A percentile compares a stretch with the other conserved stretches of the same genome.
phyloP scores from a whole-genome alignment of 164 flowering plant genomes.

The Dillenia suffruticosa region DNA sequence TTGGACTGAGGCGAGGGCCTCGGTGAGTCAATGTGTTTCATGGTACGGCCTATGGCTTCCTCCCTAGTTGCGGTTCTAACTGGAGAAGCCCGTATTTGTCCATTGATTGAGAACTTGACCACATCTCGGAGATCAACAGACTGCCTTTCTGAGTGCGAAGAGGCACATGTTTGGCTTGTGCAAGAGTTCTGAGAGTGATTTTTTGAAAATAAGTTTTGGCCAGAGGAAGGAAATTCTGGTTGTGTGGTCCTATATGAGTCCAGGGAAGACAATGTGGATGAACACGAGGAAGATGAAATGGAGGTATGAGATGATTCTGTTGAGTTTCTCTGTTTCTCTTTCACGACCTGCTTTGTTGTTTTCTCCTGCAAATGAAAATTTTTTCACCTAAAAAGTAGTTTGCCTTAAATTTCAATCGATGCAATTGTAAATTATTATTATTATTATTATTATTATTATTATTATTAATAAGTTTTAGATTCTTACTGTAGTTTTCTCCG shows the following conservation, averaged over 20 bases:
- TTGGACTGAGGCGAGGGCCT: constrained; percentile 28
- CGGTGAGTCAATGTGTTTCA: constrained; percentile 53
- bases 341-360: constrained; percentile 13
- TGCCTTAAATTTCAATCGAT: neutral
- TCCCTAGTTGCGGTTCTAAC: constrained; percentile 24
- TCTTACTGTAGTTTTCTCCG: constrained; percentile 20
- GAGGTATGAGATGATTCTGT: constrained; percentile 46
- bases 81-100: constrained; percentile 35
- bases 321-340: constrained; percentile 35
- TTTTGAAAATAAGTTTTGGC: constrained; percentile 11
- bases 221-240: constrained; percentile 17
- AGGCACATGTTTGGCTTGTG: constrained; percentile 11
- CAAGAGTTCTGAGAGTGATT: constrained; percentile 6
- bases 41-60: constrained; percentile 13
- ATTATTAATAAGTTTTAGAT: no score
- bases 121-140: constrained; percentile 30
- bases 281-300: constrained; percentile 41
- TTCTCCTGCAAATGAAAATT: constrained; percentile 33
- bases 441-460: no score
- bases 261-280: constrained; percentile 46
- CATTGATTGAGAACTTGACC: constrained; percentile 40
- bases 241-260: constrained; percentile 27
- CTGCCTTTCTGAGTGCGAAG: constrained; percentile 9
- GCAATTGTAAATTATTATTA: no score
- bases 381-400: neutral